Percentiles rank a stretch among this genome's conserved stretches.
Evolutionary conservation across 305 asterid species (phyloP).

Genomic region (Galium porrigens): DNA sequence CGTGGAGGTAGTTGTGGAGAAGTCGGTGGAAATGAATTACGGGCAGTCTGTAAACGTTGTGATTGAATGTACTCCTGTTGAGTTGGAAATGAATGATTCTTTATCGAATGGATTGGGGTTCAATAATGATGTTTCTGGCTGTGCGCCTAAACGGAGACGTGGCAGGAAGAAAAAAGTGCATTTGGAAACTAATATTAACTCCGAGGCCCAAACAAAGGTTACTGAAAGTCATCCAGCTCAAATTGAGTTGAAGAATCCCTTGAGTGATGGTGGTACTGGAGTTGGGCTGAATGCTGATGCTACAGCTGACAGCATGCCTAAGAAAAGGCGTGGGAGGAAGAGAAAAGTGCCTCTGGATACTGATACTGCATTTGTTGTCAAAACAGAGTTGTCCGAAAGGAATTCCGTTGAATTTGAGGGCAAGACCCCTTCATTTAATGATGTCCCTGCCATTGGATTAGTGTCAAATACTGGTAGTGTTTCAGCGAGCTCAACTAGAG

Average conservation of each 20-base stretch:
- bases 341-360: slow-evolving; percentile 27
- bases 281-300: slow-evolving; percentile 19
- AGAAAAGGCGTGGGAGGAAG: slow-evolving; percentile 48
- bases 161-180: neutral
- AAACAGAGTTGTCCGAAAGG: slow-evolving; percentile 20
- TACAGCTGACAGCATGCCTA: slow-evolving; percentile 20
- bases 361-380: slow-evolving; percentile 28
- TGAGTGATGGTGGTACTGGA: neutral
- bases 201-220: neutral
- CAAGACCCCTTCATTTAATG: slow-evolving; percentile 6
- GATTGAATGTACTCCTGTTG: slow-evolving; percentile 14
- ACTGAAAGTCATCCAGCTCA: neutral
- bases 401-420: neutral
- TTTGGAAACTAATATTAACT: neutral
- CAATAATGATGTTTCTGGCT: neutral
- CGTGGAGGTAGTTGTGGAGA: slow-evolving; percentile 16
- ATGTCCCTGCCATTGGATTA: slow-evolving; percentile 17
- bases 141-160: neutral
- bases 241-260: slow-evolving; percentile 3
- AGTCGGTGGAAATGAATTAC: slow-evolving; percentile 23
- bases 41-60: slow-evolving; percentile 1
- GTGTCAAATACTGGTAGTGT: slow-evolving; percentile 26
- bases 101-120: neutral
- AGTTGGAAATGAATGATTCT: slow-evolving; percentile 10
- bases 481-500: slow-evolving; percentile 25